Percentiles rank a stretch among this genome's conserved stretches.
These are phyloP conservation scores for Eurotiales sp. DNA, from an alignment of 2,329 filamentous ascomycete genomes.

Conservation along the genomic window DNA sequence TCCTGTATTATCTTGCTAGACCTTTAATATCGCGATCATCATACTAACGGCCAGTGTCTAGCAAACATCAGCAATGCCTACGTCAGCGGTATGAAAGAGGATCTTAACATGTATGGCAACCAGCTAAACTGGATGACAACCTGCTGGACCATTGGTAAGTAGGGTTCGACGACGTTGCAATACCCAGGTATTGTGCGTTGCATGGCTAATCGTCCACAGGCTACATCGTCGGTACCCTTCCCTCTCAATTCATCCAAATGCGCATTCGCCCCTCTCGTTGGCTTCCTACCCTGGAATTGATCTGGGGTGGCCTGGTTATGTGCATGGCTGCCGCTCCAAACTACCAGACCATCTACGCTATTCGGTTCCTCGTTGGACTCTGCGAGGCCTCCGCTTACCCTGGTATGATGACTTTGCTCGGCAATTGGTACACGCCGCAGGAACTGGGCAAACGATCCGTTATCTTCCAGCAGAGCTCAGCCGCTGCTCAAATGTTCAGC, in stretches of 20 bases:
- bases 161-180: not conserved
- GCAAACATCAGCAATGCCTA: conserved; percentile 72
- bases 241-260: conserved; percentile 11
- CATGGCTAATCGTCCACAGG: too few species aligned
- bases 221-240: conserved; percentile 9
- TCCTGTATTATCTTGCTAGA: too few species aligned
- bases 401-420: conserved; percentile 14
- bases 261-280: conserved; percentile 7
- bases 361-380: conserved; percentile 14
- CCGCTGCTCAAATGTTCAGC: conserved; percentile 14
- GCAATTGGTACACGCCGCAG: conserved; percentile 13
- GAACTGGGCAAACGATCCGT: conserved; percentile 13
- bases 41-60: not conserved
- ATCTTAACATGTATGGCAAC: conserved; percentile 57
- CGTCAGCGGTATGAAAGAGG: conserved; percentile 61
- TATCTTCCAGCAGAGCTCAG: conserved; percentile 14
- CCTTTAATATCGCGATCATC: not conserved
- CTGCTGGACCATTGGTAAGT: conserved; percentile 13
- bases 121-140: conserved; percentile 57
- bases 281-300: conserved; percentile 13
- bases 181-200: too few species aligned
- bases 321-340: conserved; percentile 15
- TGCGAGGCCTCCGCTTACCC: conserved; percentile 13
- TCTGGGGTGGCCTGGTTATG: conserved; percentile 14
- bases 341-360: conserved; percentile 11